These are phyloP conservation scores for Mucor irregularis DNA, from an alignment of 371 early-diverging fungal species.

Conservation along the genomic window DNA sequence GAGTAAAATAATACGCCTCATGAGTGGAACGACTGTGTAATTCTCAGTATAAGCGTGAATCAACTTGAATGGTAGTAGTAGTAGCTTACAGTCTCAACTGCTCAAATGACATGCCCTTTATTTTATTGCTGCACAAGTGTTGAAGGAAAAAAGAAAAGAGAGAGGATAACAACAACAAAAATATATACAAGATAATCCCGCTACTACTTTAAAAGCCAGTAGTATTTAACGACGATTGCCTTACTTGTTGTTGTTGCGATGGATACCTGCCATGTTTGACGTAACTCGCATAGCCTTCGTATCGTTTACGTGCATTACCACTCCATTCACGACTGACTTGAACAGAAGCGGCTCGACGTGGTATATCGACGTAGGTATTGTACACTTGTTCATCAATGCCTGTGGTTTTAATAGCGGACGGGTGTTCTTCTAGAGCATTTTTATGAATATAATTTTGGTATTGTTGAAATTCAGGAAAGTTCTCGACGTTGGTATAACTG, in stretches of 20 bases:
- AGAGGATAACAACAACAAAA: too few species aligned
- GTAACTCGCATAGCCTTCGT: constrained; percentile 54
- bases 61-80: background rate
- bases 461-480: constrained; percentile 50
- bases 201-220: too few species aligned
- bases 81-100: constrained; percentile 33
- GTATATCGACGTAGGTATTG: constrained; percentile 48
- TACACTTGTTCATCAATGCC: constrained; percentile 51
- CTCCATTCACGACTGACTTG: constrained; percentile 43
- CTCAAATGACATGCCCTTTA: constrained; percentile 34
- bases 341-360: constrained; percentile 42
- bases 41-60: background rate
- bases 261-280: constrained; percentile 39
- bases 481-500: constrained; percentile 17
- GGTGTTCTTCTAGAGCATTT: constrained; percentile 34
- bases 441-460: constrained; percentile 49
- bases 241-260: background rate
- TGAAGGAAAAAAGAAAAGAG: too few species aligned
- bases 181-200: too few species aligned
- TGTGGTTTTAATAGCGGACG: constrained; percentile 32
- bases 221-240: too few species aligned
- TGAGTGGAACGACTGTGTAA: constrained; percentile 32
- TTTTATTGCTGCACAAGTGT: too few species aligned
- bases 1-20: constrained; percentile 38
- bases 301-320: constrained; percentile 39